Evolutionary conservation across 2,329 filamentous ascomycete species (phyloP).

Genomic region (Trichoderma sp.): DNA sequence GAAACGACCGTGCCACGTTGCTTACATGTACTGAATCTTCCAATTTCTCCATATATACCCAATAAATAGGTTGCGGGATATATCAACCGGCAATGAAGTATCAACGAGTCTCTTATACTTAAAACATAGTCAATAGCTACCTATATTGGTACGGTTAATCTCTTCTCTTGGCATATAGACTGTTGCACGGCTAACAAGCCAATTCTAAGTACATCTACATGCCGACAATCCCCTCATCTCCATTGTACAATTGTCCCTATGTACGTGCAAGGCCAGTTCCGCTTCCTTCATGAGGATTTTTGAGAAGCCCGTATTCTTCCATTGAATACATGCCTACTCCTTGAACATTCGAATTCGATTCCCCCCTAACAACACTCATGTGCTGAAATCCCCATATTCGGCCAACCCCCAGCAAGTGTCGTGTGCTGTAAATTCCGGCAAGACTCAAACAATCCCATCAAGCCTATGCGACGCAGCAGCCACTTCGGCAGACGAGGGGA

Average conservation of each 20-base stretch:
- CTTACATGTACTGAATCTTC: not conserved
- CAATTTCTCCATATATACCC: not conserved
- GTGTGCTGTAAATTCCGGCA: no score
- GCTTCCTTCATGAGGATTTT: rapidly evolving
- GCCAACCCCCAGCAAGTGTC: not conserved
- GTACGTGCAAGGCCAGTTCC: not conserved
- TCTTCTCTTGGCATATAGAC: not conserved
- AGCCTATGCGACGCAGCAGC: no score
- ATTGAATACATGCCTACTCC: not conserved
- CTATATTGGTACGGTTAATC: no score
- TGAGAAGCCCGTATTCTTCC: not conserved
- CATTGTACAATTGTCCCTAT: not conserved
- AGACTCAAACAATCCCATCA: no score
- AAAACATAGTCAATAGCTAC: no score
- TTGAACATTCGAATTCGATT: not conserved
- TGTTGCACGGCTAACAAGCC: not conserved
- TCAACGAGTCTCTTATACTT: no score
- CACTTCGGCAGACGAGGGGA: no score
- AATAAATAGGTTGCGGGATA: not conserved
- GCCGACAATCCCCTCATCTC: not conserved
- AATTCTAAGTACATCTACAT: not conserved
- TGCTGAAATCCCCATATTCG: not conserved
- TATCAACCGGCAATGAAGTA: not conserved
- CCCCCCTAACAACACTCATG: not conserved
- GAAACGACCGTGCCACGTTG: not conserved